A percentile compares a stretch with the other conserved stretches of the same genome.
Evolutionary conservation across 805 yeast genomes (phyloP).

Genomic region (Saturnispora hagleri): DNA sequence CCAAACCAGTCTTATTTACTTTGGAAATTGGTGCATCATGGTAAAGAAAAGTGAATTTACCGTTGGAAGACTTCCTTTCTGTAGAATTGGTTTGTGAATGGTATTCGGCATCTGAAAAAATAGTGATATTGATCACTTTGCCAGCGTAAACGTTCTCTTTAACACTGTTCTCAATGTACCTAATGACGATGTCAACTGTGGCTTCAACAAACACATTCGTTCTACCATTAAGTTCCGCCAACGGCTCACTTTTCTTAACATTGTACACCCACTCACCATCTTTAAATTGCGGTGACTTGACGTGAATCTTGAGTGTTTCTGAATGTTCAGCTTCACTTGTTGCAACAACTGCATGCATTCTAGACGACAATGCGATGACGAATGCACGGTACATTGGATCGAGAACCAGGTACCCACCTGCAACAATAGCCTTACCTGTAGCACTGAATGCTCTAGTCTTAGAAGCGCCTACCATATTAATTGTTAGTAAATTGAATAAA

Average conservation of each 20-base stretch:
- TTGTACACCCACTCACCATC: slow-evolving; percentile 61
- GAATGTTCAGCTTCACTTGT: background rate
- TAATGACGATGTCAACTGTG: slow-evolving; percentile 45
- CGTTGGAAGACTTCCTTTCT: slow-evolving; percentile 28
- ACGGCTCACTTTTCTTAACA: slow-evolving; percentile 14
- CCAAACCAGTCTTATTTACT: slow-evolving; percentile 91
- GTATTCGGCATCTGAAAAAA: slow-evolving; percentile 81
- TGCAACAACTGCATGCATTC: slow-evolving; percentile 64
- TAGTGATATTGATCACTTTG: slow-evolving; percentile 38
- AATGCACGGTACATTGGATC: slow-evolving; percentile 68
- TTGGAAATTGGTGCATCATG: slow-evolving; percentile 53
- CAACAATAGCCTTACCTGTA: slow-evolving; percentile 90
- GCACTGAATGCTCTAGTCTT: slow-evolving; percentile 59
- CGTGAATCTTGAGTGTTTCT: slow-evolving; percentile 28
- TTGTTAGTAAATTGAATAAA: background rate
- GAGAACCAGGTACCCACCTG: slow-evolving; percentile 90
- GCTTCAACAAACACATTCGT: slow-evolving; percentile 70
- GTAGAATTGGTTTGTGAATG: slow-evolving; percentile 61
- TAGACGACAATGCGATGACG: slow-evolving; percentile 78
- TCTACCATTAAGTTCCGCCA: slow-evolving; percentile 15
- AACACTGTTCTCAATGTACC: slow-evolving; percentile 31
- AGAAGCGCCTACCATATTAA: background rate
- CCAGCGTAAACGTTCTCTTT: slow-evolving; percentile 11
- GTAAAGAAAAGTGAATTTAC: slow-evolving; percentile 40
- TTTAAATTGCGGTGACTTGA: slow-evolving; percentile 69